A percentile compares a stretch with the other conserved stretches of the same genome.
Conservation (phyloP, 2,329 filamentous ascomycete species). For the Cadophora sp. region DNA sequence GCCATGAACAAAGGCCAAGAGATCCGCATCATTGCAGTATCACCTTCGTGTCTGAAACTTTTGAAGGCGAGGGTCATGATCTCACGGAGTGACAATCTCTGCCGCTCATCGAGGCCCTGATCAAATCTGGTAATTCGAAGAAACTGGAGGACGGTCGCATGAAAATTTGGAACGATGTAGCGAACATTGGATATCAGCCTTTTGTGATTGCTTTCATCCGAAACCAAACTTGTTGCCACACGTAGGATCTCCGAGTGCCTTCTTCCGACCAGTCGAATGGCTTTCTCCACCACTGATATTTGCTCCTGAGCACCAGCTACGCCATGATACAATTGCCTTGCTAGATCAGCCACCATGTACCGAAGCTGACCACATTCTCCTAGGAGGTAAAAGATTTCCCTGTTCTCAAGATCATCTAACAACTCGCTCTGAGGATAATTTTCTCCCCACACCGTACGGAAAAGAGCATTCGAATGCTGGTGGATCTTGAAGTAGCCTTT, state of each 20-base stretch:
- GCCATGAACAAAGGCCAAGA: conserved; percentile 27
- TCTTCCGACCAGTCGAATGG: not conserved
- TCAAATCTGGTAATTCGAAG: not conserved
- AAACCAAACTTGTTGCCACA: not conserved
- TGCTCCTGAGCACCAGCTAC: not conserved
- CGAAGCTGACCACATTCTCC: conserved; percentile 20
- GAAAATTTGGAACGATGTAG: not conserved
- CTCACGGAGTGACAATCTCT: not conserved
- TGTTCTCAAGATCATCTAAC: conserved; percentile 22
- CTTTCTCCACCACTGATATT: not conserved
- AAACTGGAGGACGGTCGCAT: not conserved
- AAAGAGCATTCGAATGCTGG: conserved; percentile 2
- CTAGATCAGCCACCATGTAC: conserved; percentile 9
- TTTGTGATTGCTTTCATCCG: not conserved
- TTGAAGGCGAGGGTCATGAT: not conserved
- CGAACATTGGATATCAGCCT: conserved; percentile 2
- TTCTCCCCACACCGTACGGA: conserved; percentile 18
- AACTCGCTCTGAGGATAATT: conserved; percentile 22
- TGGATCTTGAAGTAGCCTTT: not conserved
- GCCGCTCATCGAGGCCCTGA: not conserved
- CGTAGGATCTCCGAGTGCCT: not conserved
- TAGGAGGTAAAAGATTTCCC: conserved; percentile 19
- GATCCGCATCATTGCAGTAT: conserved; percentile 13
- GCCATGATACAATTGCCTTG: not conserved
- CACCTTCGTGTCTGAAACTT: conserved; percentile 17